These are phyloP conservation scores for Termitomyces sp. DNA, from an alignment of 768 basidiomycete species.

Conservation along the genomic window DNA sequence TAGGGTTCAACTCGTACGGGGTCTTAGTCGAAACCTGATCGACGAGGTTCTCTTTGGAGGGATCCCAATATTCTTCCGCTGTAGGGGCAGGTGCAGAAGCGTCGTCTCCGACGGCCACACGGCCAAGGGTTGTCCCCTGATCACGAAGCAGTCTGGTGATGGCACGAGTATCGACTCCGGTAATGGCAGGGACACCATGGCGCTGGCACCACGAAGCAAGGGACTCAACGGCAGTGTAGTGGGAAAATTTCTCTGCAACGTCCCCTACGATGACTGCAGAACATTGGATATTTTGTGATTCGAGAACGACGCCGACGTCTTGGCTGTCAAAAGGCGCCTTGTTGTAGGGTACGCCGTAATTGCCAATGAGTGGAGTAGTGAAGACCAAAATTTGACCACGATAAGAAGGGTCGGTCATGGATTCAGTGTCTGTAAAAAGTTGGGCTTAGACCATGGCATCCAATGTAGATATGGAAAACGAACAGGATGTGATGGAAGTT, in stretches of 20 bases:
- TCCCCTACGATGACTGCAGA: conserved; percentile 91
- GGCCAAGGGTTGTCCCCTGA: conserved; percentile 95
- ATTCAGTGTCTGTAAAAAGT: conserved; percentile 81
- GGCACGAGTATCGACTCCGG: conserved; percentile 96
- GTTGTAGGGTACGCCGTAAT: conserved; percentile 94
- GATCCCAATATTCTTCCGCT: conserved; percentile 86
- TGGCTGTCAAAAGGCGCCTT: conserved; percentile 62
- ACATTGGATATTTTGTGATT: conserved; percentile 88
- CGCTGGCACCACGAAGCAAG: conserved; percentile 92
- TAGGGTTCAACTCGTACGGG: conserved; percentile 82
- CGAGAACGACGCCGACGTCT: conserved; percentile 85
- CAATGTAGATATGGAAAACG: conserved; percentile 25
- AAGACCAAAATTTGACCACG: conserved; percentile 98
- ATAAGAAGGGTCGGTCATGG: conserved; percentile 99
- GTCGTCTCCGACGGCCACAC: conserved; percentile 80
- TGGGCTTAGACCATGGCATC: conserved; percentile 1
- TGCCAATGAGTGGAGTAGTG: conserved; percentile 97
- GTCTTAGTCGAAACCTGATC: conserved; percentile 86
- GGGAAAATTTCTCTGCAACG: conserved; percentile 92
- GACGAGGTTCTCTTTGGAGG: conserved; percentile 87
- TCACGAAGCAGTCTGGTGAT: conserved; percentile 92
- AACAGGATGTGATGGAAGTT: conserved; percentile 97
- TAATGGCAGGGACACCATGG: conserved; percentile 86
- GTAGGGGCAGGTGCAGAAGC: conserved; percentile 54
- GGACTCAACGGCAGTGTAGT: conserved; percentile 91